Evolutionary conservation across 805 yeast genomes (phyloP), one percentile per base, ranked within the genome.

Genomic region (Yamadazyma olivae): DNA sequence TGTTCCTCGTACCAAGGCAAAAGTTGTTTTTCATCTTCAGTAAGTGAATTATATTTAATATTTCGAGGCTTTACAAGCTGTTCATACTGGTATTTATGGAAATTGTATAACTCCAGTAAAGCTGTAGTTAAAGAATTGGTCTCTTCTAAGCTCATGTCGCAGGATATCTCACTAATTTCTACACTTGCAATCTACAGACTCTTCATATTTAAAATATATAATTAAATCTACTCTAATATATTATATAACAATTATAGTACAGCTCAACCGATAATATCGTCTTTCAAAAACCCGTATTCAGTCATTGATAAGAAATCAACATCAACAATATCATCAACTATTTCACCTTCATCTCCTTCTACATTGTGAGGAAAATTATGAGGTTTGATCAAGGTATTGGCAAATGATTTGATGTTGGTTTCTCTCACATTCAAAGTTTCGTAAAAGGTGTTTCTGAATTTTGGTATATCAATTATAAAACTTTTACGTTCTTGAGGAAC

Each of bases 1-100:
- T 78, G 69, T 6, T 52, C 32, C 0, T 60, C 61, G 49, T 69
- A 75, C 81, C 82, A 79, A 0, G 78, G 70, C 1, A 80, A 29
- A 3, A 74, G 51, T 9, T 33, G 32, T 39, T 64, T 52, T 26
- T 80, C 83, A 4, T 58, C 57, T 0, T 30, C 30, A 0, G 71
- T 39, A 5, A 80, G 51, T 5, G 61, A 44, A 13, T 39, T 41
- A 27, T 45, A 50, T 37, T 55, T 57, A 27, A 53, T 39, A 6
- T 43, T 30, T 13, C 68, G 51, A 4, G 71, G 71, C 25, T 50
- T 53, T 19, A 67, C 38, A 12, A 66, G 39, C 32, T 57, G 54
- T 12, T 57, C 61, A 27, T 48, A 48, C 34, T 64, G 67, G 55
- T 59, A 63, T 28, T 44, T 38, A 38, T 57, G 56, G 41, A 53